A percentile compares a stretch with the other conserved stretches of the same genome.
Evolutionary conservation across 2,329 filamentous ascomycete species (phyloP).

Genomic region (Fusarium sp.): DNA sequence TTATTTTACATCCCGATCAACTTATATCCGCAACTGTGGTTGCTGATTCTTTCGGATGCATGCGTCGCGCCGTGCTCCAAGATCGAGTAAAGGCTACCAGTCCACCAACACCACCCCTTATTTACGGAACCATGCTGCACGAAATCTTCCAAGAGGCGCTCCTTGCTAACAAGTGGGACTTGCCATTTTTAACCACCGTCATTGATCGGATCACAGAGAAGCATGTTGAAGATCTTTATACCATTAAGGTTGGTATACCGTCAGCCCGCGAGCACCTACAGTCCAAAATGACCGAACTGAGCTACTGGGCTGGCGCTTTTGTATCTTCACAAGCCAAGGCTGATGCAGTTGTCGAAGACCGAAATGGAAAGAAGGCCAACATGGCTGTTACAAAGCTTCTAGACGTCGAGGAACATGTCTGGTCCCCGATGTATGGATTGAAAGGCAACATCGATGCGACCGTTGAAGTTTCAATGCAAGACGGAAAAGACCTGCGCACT

Average conservation of each 20-base stretch:
- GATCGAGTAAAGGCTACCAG: constrained; percentile 93
- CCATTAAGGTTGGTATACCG: constrained; percentile 79
- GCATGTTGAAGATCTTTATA: constrained; percentile 90
- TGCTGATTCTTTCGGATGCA: constrained; percentile 94
- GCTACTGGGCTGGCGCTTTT: constrained; percentile 86
- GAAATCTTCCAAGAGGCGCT: constrained; percentile 95
- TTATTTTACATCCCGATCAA: constrained; percentile 95
- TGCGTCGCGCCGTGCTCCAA: constrained; percentile 90
- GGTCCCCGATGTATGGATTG: constrained; percentile 96
- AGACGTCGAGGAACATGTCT: constrained; percentile 97
- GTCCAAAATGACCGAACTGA: constrained; percentile 84
- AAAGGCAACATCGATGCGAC: constrained; percentile 99
- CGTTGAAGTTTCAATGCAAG: constrained; percentile 84
- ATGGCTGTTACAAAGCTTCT: constrained; percentile 94
- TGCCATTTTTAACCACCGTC: constrained; percentile 71
- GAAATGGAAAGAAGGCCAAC: constrained; percentile 78
- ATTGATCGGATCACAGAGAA: constrained; percentile 77
- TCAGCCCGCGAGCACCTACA: constrained; percentile 83
- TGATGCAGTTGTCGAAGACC: constrained; percentile 81
- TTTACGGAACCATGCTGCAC: constrained; percentile 94
- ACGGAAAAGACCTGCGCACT: constrained; percentile 72
- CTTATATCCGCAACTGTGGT: constrained; percentile 94
- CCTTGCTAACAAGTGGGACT: constrained; percentile 83
- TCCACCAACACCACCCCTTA: constrained; percentile 80
- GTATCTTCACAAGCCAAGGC: constrained; percentile 75